These are phyloP conservation scores for Tremella yokohamensis DNA, from an alignment of 768 basidiomycete genomes.

Conservation along the genomic window DNA sequence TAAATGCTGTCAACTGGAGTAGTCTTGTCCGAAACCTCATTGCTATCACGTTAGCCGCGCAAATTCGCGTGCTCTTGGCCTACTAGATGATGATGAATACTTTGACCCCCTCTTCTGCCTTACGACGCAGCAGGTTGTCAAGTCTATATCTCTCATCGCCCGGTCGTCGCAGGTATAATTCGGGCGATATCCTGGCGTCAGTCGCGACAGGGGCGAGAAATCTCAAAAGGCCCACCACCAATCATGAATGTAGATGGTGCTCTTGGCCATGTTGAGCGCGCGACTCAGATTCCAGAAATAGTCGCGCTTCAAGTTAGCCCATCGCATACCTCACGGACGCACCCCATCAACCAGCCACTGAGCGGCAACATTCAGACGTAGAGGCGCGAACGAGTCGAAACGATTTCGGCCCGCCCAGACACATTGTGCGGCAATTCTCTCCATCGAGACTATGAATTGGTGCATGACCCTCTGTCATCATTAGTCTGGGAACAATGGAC, in stretches of 20 bases:
- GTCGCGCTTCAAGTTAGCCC: slow-evolving; percentile 66
- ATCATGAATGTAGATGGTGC: slow-evolving; percentile 90
- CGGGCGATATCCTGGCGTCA: slow-evolving; percentile 54
- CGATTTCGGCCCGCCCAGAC: slow-evolving; percentile 74
- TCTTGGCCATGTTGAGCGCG: slow-evolving; percentile 82
- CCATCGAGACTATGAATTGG: slow-evolving; percentile 90
- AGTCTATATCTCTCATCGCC: slow-evolving; percentile 78
- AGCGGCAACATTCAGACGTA: slow-evolving; percentile 84
- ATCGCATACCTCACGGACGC: slow-evolving; percentile 44
- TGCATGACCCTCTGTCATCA: slow-evolving; percentile 74
- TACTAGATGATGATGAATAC: slow-evolving; percentile 92
- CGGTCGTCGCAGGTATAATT: slow-evolving; percentile 80
- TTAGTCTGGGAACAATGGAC: slow-evolving; percentile 1
- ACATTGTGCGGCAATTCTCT: slow-evolving; percentile 71
- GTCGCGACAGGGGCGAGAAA: slow-evolving; percentile 60
- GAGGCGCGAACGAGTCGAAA: slow-evolving; percentile 92
- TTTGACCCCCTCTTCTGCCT: slow-evolving; percentile 93
- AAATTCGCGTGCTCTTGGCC: slow-evolving; percentile 40
- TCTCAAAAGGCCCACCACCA: slow-evolving; percentile 64
- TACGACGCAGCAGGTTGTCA: slow-evolving; percentile 78
- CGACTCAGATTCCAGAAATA: slow-evolving; percentile 97
- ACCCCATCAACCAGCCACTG: slow-evolving; percentile 99
- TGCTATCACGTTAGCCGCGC: slow-evolving; percentile 55
- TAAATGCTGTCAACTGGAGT: slow-evolving; percentile 96
- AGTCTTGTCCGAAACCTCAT: slow-evolving; percentile 91